Percentiles rank a stretch among this genome's conserved stretches.
phyloP scores from a whole-genome alignment of 2,329 filamentous ascomycete genomes.

The Septoria linicola region DNA sequence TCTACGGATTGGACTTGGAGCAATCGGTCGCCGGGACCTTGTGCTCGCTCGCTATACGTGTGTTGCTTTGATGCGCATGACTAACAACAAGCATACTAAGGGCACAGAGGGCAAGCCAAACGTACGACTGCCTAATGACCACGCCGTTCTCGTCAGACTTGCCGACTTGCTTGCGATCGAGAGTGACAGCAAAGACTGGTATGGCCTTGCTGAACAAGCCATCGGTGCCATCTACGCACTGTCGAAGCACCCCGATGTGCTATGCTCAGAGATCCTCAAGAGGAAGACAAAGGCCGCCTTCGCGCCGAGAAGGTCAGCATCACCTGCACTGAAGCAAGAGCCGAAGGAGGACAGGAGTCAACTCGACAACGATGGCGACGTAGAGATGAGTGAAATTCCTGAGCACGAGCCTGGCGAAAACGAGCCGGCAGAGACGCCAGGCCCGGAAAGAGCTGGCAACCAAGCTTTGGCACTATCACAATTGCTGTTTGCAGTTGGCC shows the following conservation, averaged over 20 bases:
- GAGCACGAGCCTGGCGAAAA: conserved; percentile 28
- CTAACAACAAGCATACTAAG: conserved; percentile 76
- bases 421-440: conserved; percentile 23
- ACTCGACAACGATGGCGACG: conserved; percentile 38
- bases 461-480: conserved; percentile 75
- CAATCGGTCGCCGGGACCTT: conserved; percentile 76
- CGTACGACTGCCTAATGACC: conserved; percentile 83
- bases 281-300: conserved; percentile 83
- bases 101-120: conserved; percentile 63
- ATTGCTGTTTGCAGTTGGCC: conserved; percentile 89
- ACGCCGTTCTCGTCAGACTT: conserved; percentile 78
- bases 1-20: conserved; percentile 82
- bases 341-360: conserved; percentile 29
- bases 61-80: conserved; percentile 86
- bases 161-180: conserved; percentile 81
- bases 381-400: conserved; percentile 41
- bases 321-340: conserved; percentile 30
- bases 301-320: conserved; percentile 53
- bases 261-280: conserved; percentile 87
- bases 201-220: conserved; percentile 91
- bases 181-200: conserved; percentile 89
- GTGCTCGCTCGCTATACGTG: conserved; percentile 93
- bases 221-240: conserved; percentile 93
- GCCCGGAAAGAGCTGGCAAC: conserved; percentile 18
- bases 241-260: conserved; percentile 87